Percentiles rank a stretch among this genome's conserved stretches.
Evolutionary conservation across 495 filamentous ascomycete species (phyloP).

Genomic region (Alectoria sarmentosa): DNA sequence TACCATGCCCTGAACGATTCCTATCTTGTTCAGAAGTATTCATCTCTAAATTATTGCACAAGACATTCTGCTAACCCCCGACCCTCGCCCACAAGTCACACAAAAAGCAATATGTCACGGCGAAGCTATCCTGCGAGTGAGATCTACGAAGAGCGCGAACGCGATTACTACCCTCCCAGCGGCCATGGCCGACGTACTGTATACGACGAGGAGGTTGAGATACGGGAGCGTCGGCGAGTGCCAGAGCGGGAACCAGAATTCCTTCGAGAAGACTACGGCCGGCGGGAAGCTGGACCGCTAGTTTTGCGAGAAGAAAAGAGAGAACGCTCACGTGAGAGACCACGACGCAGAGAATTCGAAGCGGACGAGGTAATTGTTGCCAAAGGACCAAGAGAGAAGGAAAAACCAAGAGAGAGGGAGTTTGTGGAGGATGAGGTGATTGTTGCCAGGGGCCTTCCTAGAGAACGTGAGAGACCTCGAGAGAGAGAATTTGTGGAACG

Average conservation of each 20-base stretch:
- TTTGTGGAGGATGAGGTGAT: conserved; percentile 23
- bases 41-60: background rate
- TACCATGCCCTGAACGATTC: background rate
- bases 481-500: conserved; percentile 22
- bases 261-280: conserved; percentile 46
- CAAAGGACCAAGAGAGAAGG: conserved; percentile 13
- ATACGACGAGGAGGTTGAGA: conserved; percentile 30
- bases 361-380: conserved; percentile 18
- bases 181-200: conserved; percentile 20
- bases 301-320: conserved; percentile 37
- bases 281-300: conserved; percentile 36
- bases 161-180: conserved; percentile 33
- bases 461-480: conserved; percentile 17
- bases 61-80: background rate
- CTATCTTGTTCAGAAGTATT: background rate
- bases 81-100: background rate
- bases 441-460: conserved; percentile 9
- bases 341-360: conserved; percentile 19
- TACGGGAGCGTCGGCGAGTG: conserved; percentile 32
- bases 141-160: conserved; percentile 41
- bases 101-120: conserved; percentile 25
- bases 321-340: conserved; percentile 22
- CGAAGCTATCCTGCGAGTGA: conserved; percentile 24
- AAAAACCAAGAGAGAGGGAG: conserved; percentile 21
- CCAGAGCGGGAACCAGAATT: conserved; percentile 44